Evolutionary conservation across 192 early-diverging fungal genomes (phyloP).

Genomic region (Coemansia sp.): DNA sequence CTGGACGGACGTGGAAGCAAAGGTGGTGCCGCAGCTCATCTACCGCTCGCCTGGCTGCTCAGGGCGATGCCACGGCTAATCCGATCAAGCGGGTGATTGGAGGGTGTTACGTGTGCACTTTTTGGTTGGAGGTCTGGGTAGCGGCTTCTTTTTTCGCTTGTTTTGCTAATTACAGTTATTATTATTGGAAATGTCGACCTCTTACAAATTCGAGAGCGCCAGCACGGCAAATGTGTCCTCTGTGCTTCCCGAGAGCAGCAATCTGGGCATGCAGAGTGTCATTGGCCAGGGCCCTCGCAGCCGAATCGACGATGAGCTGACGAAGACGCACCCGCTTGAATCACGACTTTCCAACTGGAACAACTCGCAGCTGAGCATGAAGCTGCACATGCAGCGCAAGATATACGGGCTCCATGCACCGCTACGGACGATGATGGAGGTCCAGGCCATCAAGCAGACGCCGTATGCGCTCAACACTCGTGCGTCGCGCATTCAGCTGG

Average conservation of each 20-base stretch:
- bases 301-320: constrained; percentile 29
- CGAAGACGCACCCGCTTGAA: constrained; percentile 78
- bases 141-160: not conserved
- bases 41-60: no score
- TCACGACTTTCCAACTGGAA: constrained; percentile 78
- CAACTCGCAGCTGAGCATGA: constrained; percentile 78
- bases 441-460: constrained; percentile 56
- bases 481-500: constrained; percentile 61
- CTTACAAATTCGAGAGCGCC: constrained; percentile 36
- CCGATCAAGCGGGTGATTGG: no score
- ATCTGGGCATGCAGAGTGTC: constrained; percentile 22
- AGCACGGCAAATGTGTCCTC: constrained; percentile 12
- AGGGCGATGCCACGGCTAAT: no score
- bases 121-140: not conserved
- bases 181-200: constrained; percentile 24
- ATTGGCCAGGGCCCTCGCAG: constrained; percentile 30
- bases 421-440: constrained; percentile 92
- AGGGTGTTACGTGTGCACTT: not conserved
- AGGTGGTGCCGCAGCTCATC: no score
- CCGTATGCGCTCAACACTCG: constrained; percentile 23
- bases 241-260: constrained; percentile 28
- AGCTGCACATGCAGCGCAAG: constrained; percentile 78
- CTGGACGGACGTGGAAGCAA: not conserved
- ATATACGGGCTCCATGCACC: constrained; percentile 92
- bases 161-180: not conserved